Evolutionary conservation across 2,329 filamentous ascomycete genomes (phyloP).

Genomic region (Aspergillus hortae): DNA sequence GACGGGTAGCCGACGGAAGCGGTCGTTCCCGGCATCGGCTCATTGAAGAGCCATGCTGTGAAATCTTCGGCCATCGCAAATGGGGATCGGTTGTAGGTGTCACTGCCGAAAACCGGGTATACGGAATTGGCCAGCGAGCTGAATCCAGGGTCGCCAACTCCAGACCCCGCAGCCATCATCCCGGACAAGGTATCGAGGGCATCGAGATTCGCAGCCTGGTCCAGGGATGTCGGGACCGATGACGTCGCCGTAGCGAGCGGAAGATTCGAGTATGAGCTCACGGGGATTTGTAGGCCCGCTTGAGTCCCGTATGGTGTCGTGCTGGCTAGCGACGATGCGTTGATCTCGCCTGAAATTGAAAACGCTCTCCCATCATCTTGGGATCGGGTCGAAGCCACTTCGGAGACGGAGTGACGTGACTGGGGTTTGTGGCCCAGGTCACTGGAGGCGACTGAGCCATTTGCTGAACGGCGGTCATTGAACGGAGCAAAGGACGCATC

Average conservation of each 20-base stretch:
- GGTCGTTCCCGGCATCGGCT: conserved; percentile 51
- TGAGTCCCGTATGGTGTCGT: conserved; percentile 15
- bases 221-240: conserved; percentile 23
- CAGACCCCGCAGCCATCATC: conserved; percentile 22
- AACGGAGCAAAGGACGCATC: conserved; percentile 16
- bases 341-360: conserved; percentile 17
- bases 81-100: conserved; percentile 80
- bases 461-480: conserved; percentile 10
- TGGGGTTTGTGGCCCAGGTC: conserved; percentile 14
- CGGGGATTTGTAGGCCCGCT: conserved; percentile 13
- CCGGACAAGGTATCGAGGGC: conserved; percentile 22
- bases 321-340: conserved; percentile 15
- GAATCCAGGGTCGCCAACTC: conserved; percentile 25
- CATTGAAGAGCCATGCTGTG: conserved; percentile 78
- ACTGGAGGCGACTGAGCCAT: conserved; percentile 12
- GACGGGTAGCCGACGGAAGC: conserved; percentile 50
- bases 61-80: conserved; percentile 87
- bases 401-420: conserved; percentile 10
- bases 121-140: conserved; percentile 43
- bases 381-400: conserved; percentile 12
- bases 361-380: conserved; percentile 13
- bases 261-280: conserved; percentile 18
- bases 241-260: conserved; percentile 16
- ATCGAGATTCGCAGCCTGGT: conserved; percentile 23
- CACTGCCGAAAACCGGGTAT: conserved; percentile 82